A percentile compares a stretch with the other conserved stretches of the same genome.
Conservation (phyloP, 257 asterid genomes). For the Solanum pennellii region DNA sequence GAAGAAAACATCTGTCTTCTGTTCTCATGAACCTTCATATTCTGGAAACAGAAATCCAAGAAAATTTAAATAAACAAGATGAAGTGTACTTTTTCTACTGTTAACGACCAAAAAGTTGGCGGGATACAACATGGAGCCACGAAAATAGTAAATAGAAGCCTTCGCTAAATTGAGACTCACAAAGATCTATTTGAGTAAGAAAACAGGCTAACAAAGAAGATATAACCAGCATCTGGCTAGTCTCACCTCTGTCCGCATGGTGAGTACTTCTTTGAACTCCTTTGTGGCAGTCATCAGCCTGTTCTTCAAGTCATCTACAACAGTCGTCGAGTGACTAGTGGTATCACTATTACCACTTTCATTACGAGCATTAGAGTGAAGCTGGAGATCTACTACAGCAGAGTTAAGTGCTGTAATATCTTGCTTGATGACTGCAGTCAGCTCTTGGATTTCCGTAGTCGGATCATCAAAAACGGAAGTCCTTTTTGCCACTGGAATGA, state of each 20-base stretch:
- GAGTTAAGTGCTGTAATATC: conserved; percentile 89
- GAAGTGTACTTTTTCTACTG: background rate
- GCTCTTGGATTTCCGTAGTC: conserved; percentile 82
- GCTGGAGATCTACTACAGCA: conserved; percentile 86
- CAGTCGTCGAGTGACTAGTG: conserved; percentile 77
- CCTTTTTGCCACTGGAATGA: conserved; percentile 77
- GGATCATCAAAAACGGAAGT: conserved; percentile 92
- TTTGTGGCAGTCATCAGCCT: conserved; percentile 83
- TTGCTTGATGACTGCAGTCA: conserved; percentile 87
- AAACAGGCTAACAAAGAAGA: background rate
- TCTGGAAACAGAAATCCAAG: conserved; percentile 25
- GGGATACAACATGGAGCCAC: background rate
- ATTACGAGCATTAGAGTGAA: conserved; percentile 49
- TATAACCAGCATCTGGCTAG: background rate
- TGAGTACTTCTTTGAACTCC: conserved; percentile 92
- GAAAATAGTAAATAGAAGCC: background rate
- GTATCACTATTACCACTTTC: conserved; percentile 59
- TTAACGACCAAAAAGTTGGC: background rate
- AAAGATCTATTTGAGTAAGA: background rate
- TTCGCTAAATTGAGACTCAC: background rate
- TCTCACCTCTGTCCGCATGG: conserved; percentile 90
- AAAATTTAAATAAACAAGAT: background rate
- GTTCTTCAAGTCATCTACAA: conserved; percentile 86
- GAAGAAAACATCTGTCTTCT: conserved; percentile 74
- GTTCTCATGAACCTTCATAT: conserved; percentile 76